phyloP scores from a whole-genome alignment of 768 basidiomycete genomes.

The Pholiota microspora region DNA sequence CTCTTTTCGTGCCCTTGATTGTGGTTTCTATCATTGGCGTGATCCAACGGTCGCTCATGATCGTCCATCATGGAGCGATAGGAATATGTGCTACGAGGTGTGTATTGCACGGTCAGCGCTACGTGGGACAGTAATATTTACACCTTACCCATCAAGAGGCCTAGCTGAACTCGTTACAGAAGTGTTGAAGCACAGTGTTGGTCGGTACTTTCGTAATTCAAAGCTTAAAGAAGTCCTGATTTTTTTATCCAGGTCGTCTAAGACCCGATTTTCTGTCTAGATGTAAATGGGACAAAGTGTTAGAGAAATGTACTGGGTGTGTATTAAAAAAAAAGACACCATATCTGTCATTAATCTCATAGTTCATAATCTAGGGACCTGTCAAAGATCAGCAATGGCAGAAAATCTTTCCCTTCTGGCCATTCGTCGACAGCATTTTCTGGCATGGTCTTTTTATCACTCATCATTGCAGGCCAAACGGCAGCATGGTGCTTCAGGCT shows the following conservation, averaged over 20 bases:
- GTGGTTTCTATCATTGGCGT: slow-evolving; percentile 36
- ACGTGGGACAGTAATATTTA: background rate
- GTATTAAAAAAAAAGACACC: slow-evolving; percentile 1
- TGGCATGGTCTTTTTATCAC: slow-evolving; percentile 60
- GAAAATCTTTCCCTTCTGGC: slow-evolving; percentile 67
- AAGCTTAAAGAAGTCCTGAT: background rate
- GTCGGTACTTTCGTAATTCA: slow-evolving; percentile 33
- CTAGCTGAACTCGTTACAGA: slow-evolving; percentile 48
- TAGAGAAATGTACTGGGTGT: slow-evolving; percentile 56
- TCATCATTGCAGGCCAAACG: slow-evolving; percentile 66
- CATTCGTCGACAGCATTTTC: slow-evolving; percentile 67
- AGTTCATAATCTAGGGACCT: slow-evolving; percentile 25
- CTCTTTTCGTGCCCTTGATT: slow-evolving; percentile 44
- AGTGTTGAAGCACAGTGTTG: slow-evolving; percentile 55
- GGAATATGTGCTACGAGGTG: slow-evolving; percentile 43
- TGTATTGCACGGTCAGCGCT: slow-evolving; percentile 10
- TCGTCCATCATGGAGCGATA: slow-evolving; percentile 59
- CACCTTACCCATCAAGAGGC: slow-evolving; percentile 29
- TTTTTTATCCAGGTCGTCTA: slow-evolving; percentile 38
- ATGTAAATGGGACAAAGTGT: slow-evolving; percentile 55
- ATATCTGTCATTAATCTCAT: background rate
- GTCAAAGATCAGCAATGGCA: slow-evolving; percentile 42
- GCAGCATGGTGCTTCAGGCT: slow-evolving; percentile 53
- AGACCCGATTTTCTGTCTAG: slow-evolving; percentile 68
- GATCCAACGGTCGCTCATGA: slow-evolving; percentile 42